Evolutionary conservation across 495 filamentous ascomycete species (phyloP), one percentile per base, ranked within the genome.

Genomic region (Geoglossum glabrum): DNA sequence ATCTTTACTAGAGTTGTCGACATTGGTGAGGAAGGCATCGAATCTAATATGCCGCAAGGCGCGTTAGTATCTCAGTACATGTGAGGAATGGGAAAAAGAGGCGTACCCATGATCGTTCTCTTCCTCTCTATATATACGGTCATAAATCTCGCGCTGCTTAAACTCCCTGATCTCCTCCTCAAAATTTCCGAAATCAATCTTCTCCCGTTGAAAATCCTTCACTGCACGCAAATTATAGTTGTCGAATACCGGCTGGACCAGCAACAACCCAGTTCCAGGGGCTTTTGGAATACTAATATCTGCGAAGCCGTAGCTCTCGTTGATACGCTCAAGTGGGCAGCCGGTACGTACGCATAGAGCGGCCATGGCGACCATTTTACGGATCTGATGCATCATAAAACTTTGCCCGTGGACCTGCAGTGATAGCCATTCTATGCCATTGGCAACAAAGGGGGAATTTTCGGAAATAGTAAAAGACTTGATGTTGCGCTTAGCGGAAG

Each of bases 321-420:
- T 63, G 58, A 97, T 87, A 30, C 79, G 74, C 3, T 71, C 67
- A 23, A 81, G 73, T 13, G 80, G 74, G 43, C 81, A 80, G 46
- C 88, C 93, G 68, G 84, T 87, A 45, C 92, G 80, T 1, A 90
- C 82, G 4, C 88, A 72, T 57, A 98, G 77, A 9, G 87, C 76
- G 38, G 81, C 85, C 87, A 97, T 89, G 60, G 83, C 86, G 17
- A 98, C 85, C 92, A 98, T 98, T 70, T 95, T 96, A 59, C 92
- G 84, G 68, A 98, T 98, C 69, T 98, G 92, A 67, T 98, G 92
- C 92, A 98, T 98, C 92, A 98, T 98, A 76, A 98, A 98, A 59
- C 83, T 88, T 70, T 98, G 92, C 0, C 92, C 92, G 68, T 97
- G 93, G 19, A 98, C 87, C 63, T 93, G 94, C 57, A 97, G 73